Conservation (phyloP, 148 eudicot species). For the Camellia granthamiana region DNA sequence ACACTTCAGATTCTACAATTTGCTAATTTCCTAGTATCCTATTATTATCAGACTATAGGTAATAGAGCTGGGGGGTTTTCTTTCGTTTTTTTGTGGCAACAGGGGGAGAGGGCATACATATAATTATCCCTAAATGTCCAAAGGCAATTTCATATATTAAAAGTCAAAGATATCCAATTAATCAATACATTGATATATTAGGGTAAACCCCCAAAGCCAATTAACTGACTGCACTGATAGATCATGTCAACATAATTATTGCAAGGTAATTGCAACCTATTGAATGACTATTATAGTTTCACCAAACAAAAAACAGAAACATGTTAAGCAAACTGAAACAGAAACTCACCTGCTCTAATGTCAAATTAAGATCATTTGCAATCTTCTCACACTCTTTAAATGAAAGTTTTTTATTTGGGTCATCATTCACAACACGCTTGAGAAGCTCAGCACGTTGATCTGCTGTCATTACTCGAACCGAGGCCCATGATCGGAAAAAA, state of each 20-base stretch:
- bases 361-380: conserved; percentile 78
- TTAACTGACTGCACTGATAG: background rate
- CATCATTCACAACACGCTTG: conserved; percentile 61
- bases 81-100: too few species aligned
- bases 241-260: conserved; percentile 1
- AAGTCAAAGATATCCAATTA: background rate
- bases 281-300: background rate
- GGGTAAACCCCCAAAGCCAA: background rate
- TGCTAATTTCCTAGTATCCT: too few species aligned
- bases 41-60: too few species aligned
- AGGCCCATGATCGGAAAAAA: conserved; percentile 74
- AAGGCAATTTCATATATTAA: background rate
- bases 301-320: background rate
- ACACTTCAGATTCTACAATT: too few species aligned
- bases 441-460: conserved; percentile 83
- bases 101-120: too few species aligned
- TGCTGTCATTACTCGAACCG: conserved; percentile 76
- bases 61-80: too few species aligned
- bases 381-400: conserved; percentile 76
- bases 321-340: conserved; percentile 4
- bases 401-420: conserved; percentile 57
- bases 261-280: background rate
- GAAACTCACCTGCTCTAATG: conserved; percentile 75
- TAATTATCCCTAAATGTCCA: too few species aligned
- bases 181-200: background rate